phyloP scores from a whole-genome alignment of 2,329 filamentous ascomycete species.

The Arthrobotrys conoides region DNA sequence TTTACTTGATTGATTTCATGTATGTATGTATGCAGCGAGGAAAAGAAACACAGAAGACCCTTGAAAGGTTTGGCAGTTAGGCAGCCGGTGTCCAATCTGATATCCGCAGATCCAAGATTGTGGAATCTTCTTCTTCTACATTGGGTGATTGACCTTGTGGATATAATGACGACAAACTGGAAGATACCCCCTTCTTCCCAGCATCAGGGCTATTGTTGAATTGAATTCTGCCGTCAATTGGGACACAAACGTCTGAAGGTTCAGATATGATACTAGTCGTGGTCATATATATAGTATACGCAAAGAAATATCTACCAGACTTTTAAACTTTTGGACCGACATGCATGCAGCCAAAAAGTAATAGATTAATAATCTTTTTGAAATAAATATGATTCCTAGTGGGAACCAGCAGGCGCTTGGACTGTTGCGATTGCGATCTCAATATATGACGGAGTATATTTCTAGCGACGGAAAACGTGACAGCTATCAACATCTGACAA shows the following conservation, averaged over 20 bases:
- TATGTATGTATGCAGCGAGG: neutral
- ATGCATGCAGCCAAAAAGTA: constrained; percentile 1
- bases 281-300: neutral
- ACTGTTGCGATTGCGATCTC: constrained; percentile 36
- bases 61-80: constrained; percentile 32
- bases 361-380: constrained; percentile 20
- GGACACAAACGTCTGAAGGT: constrained; percentile 2
- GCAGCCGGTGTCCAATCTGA: constrained; percentile 39
- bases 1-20: neutral
- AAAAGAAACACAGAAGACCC: constrained; percentile 7
- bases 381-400: constrained; percentile 1
- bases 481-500: constrained; percentile 37
- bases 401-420: constrained; percentile 21
- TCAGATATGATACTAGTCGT: constrained; percentile 10
- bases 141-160: constrained; percentile 32
- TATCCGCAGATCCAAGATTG: constrained; percentile 45
- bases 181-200: constrained; percentile 10
- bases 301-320: neutral
- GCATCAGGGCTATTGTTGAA: neutral
- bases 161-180: constrained; percentile 41
- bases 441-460: constrained; percentile 39
- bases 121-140: constrained; percentile 21
- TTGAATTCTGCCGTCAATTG: constrained; percentile 9
- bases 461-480: constrained; percentile 39
- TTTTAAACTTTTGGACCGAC: neutral